Evolutionary conservation across 352 stramenopile species (phyloP).

Genomic region (Pythium folliculosum): DNA sequence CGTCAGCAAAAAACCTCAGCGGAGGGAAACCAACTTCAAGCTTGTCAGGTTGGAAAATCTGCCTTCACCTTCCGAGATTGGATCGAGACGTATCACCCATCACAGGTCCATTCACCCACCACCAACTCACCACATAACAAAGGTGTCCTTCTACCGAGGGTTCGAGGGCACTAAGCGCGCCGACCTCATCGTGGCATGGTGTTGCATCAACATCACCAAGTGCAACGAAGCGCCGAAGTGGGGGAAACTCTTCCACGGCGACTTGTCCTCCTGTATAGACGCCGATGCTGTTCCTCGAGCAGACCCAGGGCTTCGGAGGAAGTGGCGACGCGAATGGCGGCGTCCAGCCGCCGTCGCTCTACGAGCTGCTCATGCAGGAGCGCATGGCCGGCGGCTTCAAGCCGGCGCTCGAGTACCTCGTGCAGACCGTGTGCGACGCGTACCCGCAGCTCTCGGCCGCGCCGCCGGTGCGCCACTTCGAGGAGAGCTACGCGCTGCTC

Average conservation of each 20-base stretch:
- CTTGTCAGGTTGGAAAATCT: background rate
- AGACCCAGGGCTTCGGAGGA: slow-evolving; percentile 69
- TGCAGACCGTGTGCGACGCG: slow-evolving; percentile 70
- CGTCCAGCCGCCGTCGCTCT: slow-evolving; percentile 64
- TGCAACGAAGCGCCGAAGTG: background rate
- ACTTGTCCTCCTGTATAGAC: background rate
- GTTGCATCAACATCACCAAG: slow-evolving; percentile 22
- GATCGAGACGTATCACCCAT: background rate
- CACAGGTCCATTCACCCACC: background rate
- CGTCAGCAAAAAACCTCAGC: slow-evolving; percentile 30
- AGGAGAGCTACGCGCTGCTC: slow-evolving; percentile 82
- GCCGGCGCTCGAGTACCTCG: slow-evolving; percentile 73
- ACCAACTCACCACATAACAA: background rate
- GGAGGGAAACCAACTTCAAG: slow-evolving; percentile 30
- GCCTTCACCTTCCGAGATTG: background rate
- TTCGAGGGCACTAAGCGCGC: too few species aligned
- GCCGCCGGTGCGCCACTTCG: slow-evolving; percentile 63
- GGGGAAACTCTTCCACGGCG: background rate
- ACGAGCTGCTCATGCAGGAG: slow-evolving; percentile 88
- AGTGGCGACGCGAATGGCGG: background rate
- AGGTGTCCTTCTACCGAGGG: background rate
- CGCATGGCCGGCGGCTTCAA: slow-evolving; percentile 78
- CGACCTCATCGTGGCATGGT: background rate
- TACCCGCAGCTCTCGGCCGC: slow-evolving; percentile 62
- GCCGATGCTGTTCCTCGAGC: slow-evolving; percentile 79